A percentile compares a stretch with the other conserved stretches of the same genome.
These are phyloP conservation scores for Nakazawaea anatomiae DNA, from an alignment of 805 yeast genomes.

Conservation along the genomic window DNA sequence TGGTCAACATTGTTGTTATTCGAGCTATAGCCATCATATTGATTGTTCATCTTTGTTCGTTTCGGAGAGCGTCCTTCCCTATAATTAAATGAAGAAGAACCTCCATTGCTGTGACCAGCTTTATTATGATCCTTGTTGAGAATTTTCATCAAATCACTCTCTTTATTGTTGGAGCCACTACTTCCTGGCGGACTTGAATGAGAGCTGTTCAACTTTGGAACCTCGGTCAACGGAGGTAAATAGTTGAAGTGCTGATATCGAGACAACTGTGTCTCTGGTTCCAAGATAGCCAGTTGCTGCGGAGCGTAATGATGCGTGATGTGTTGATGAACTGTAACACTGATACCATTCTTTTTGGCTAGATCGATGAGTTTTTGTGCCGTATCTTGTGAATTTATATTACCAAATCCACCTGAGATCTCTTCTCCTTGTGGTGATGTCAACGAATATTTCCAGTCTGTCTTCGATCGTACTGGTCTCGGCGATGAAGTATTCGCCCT, in stretches of 20 bases:
- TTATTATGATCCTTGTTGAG: slow-evolving; percentile 26
- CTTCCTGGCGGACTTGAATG: slow-evolving; percentile 34
- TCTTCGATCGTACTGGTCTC: slow-evolving; percentile 23
- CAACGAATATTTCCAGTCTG: slow-evolving; percentile 62
- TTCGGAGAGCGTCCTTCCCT: slow-evolving; percentile 11
- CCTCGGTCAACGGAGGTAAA: slow-evolving; percentile 63
- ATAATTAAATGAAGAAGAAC: slow-evolving; percentile 9
- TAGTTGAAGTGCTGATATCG: slow-evolving; percentile 71
- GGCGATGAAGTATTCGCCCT: slow-evolving; percentile 12
- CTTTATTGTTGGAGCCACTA: slow-evolving; percentile 19
- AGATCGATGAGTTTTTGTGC: slow-evolving; percentile 54
- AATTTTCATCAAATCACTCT: slow-evolving; percentile 37
- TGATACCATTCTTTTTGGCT: slow-evolving; percentile 51
- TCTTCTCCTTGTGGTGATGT: slow-evolving; percentile 40
- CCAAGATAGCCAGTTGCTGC: slow-evolving; percentile 27
- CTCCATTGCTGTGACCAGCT: slow-evolving; percentile 3
- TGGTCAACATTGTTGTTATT: slow-evolving; percentile 1
- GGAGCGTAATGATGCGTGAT: slow-evolving; percentile 72
- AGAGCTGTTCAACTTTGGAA: slow-evolving; percentile 63
- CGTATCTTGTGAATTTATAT: slow-evolving; percentile 44
- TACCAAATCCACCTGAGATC: slow-evolving; percentile 37
- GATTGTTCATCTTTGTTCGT: slow-evolving; percentile 7
- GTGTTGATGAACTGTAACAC: slow-evolving; percentile 78
- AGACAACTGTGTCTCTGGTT: slow-evolving; percentile 48
- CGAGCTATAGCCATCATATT: slow-evolving; percentile 10